Evolutionary conservation across 208 protist species (phyloP).

Genomic region (Trypanosoma rangeli): DNA sequence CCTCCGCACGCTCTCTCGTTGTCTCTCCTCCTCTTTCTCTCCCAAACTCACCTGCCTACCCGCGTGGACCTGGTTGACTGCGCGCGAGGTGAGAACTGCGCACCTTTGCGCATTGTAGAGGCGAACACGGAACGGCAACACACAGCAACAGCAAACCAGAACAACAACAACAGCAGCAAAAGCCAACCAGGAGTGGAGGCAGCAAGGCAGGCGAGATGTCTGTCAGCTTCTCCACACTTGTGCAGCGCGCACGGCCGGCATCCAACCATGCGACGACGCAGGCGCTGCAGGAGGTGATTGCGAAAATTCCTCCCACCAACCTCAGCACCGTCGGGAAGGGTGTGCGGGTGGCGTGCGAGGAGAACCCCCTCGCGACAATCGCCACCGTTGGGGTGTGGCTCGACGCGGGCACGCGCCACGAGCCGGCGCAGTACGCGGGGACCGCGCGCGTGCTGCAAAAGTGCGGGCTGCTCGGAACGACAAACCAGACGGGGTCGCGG

Average conservation of each 20-base stretch:
- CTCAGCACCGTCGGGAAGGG: constrained; percentile 94
- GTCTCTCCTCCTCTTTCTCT: constrained; percentile 10
- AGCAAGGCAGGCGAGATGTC: constrained; percentile 46
- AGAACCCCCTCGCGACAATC: constrained; percentile 85
- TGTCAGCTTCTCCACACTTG: constrained; percentile 83
- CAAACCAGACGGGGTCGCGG: constrained; percentile 76
- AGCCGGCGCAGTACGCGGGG: constrained; percentile 95
- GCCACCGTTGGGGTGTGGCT: constrained; percentile 97
- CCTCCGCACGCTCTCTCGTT: too few species aligned
- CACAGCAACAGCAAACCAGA: background rate
- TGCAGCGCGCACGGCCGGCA: constrained; percentile 77
- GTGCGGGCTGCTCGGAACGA: constrained; percentile 97
- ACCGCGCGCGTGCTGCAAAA: constrained; percentile 98
- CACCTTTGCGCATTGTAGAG: background rate
- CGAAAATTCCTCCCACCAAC: constrained; percentile 85
- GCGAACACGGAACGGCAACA: background rate
- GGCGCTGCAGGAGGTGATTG: constrained; percentile 66
- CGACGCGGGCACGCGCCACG: constrained; percentile 95
- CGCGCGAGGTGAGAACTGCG: too few species aligned
- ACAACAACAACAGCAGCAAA: constrained; percentile 7
- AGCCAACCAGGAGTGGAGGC: background rate
- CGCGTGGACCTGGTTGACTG: too few species aligned
- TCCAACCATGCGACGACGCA: constrained; percentile 69
- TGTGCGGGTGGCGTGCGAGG: constrained; percentile 96
- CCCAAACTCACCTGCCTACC: too few species aligned